Evolutionary conservation across 106 monocot genomes (phyloP), one percentile per base, ranked within the genome.

Genomic region (Cymbidium sinense): DNA sequence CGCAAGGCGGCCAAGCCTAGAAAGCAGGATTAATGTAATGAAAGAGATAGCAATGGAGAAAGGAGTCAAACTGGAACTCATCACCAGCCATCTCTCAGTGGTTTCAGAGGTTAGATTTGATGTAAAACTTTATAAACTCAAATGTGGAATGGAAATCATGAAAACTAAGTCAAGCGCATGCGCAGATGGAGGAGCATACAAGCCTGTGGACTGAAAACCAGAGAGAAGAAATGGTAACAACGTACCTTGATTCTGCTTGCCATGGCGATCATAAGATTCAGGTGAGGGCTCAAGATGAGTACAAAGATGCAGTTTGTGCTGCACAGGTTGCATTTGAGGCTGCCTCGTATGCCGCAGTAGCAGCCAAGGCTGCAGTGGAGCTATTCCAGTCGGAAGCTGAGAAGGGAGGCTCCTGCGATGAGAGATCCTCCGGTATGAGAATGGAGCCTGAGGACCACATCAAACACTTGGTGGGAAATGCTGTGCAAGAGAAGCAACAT

Each of bases 301-400:
- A 37, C 78, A 84, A 79, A 64, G 92, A 95, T 64, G 88, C 79
- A 30, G 79, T 36, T 7, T 82, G 85, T 27, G 95, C 93, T 17
- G 90, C 95, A 7, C 85, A 86, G 79, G 95, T 86, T 0, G 93
- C 95, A 25, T 95, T 84, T 41, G 77, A 88, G 75, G 88, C 85
- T 3, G 95, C 95, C 0, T 82, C 86, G 5, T 81, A 76, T 64
- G 95, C 93, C 5, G 96, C 91, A 2, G 89, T 81, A 0, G 96
- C 96, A 21, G 93, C 91, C 11, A 93, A 80, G 81, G 89, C 80
- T 7, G 93, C 89, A 5, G 78, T 88, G 21, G 87, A 87, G 77
- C 89, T 96, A 28, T 89, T 89, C 13, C 81, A 72, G 67, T 80
- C 80, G 8, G 71, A 72, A 72, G 35, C 39, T 11, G 21, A 39